Conservation (phyloP, 2,329 filamentous ascomycete genomes). For the Colletotrichum sansevieriae region DNA sequence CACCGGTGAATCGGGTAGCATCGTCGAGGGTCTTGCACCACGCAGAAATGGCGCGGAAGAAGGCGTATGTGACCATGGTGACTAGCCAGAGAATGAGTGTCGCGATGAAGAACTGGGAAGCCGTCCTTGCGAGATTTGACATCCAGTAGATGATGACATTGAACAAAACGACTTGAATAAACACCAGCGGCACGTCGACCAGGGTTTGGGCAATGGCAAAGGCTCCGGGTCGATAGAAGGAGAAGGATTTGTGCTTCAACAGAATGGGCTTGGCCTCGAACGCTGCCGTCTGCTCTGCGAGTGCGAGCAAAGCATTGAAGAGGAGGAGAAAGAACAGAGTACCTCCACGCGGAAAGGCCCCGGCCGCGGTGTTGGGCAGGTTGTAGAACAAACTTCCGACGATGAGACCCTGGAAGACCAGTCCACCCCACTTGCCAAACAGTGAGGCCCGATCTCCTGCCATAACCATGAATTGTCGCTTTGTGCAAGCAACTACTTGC, state of each 20-base stretch:
- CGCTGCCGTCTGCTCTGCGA: conserved; percentile 71
- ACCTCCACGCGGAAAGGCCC: conserved; percentile 71
- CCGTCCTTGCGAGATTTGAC: conserved; percentile 65
- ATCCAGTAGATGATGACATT: conserved; percentile 73
- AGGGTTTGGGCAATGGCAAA: conserved; percentile 58
- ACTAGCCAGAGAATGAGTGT: conserved; percentile 66
- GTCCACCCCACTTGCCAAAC: conserved; percentile 51
- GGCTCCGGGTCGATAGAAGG: conserved; percentile 74
- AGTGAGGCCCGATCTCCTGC: conserved; percentile 51
- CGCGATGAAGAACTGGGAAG: conserved; percentile 73
- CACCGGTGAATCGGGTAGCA: conserved; percentile 50
- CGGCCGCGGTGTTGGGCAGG: conserved; percentile 53
- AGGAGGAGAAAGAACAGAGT: conserved; percentile 73
- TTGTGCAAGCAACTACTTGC: conserved; percentile 62
- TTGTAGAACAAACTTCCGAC: conserved; percentile 50
- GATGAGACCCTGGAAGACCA: conserved; percentile 52
- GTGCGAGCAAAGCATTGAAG: conserved; percentile 72
- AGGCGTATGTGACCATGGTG: conserved; percentile 68
- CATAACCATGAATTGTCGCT: conserved; percentile 51
- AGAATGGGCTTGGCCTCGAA: conserved; percentile 75
- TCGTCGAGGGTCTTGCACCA: conserved; percentile 63
- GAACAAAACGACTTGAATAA: conserved; percentile 70
- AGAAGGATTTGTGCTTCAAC: conserved; percentile 78
- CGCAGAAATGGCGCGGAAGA: conserved; percentile 63
- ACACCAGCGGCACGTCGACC: conserved; percentile 65